phyloP scores from a whole-genome alignment of 2,329 filamentous ascomycete genomes.

The Onygenales sp. region DNA sequence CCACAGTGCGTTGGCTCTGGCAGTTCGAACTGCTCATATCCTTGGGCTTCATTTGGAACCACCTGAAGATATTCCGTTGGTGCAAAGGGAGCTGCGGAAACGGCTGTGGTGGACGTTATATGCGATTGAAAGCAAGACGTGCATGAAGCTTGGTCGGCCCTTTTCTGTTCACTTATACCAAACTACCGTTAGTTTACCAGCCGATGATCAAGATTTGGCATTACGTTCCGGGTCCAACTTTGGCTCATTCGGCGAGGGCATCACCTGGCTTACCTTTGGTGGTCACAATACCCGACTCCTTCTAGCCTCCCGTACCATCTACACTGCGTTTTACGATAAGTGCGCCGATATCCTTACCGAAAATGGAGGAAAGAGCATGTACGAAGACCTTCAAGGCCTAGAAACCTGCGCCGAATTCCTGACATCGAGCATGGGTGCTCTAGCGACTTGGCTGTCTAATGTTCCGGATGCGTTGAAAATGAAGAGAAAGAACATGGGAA shows the following conservation, averaged over 20 bases:
- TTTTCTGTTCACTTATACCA: conserved; percentile 25
- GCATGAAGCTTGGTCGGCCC: conserved; percentile 40
- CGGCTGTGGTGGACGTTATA: conserved; percentile 47
- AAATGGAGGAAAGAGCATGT: conserved; percentile 15
- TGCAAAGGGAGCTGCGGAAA: conserved; percentile 37
- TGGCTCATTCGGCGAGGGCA: conserved; percentile 20
- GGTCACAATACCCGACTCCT: conserved; percentile 28
- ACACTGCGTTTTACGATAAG: conserved; percentile 27
- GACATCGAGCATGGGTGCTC: conserved; percentile 14
- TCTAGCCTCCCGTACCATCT: conserved; percentile 21
- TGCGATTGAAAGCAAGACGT: conserved; percentile 38
- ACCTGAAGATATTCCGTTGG: conserved; percentile 20
- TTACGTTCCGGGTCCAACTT: conserved; percentile 23
- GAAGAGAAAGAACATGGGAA: conserved; percentile 22
- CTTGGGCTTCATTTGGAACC: conserved; percentile 43
- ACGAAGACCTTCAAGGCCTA: conserved; percentile 21
- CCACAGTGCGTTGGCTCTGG: conserved; percentile 30
- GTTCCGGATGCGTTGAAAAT: conserved; percentile 33
- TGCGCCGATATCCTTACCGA: conserved; percentile 14
- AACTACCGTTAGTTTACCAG: conserved; percentile 29
- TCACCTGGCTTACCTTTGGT: conserved; percentile 32
- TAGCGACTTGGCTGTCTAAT: conserved; percentile 23
- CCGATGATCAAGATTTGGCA: conserved; percentile 24
- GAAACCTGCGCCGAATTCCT: conserved; percentile 25
- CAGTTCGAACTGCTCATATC: conserved; percentile 38